These are phyloP conservation scores for Cercospora berteroae DNA, from an alignment of 2,329 filamentous ascomycete genomes.

Conservation along the genomic window DNA sequence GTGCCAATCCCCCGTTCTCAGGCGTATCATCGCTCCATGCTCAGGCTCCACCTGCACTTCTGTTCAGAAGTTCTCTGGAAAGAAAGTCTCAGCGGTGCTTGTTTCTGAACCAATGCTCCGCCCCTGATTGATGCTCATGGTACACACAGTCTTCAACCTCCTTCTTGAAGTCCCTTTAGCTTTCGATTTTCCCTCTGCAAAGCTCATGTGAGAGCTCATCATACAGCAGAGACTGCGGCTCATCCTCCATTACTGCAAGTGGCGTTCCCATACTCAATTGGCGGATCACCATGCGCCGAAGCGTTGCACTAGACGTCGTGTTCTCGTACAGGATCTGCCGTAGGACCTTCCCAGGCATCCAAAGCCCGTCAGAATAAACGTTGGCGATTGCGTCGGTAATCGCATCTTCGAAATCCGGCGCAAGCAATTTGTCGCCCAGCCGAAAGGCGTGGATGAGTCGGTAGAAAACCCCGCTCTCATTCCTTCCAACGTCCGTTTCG, in stretches of 20 bases:
- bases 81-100: background rate
- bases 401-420: background rate
- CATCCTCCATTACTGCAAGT: background rate
- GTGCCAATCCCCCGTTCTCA: background rate
- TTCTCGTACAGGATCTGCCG: background rate
- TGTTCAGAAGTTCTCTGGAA: background rate
- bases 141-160: constrained; percentile 1
- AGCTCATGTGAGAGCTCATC: background rate
- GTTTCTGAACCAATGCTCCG: constrained; percentile 12
- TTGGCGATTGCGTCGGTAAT: background rate
- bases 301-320: background rate
- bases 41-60: too few relatives aligned
- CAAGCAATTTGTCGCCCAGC: background rate
- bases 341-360: background rate
- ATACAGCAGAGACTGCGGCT: background rate
- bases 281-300: background rate
- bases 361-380: background rate
- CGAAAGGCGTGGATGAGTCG: background rate
- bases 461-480: background rate
- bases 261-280: background rate
- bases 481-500: background rate
- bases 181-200: background rate
- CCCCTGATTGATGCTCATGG: constrained; percentile 12
- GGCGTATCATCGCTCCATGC: background rate
- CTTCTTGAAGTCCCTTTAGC: background rate